These are phyloP conservation scores for Colletotrichum nymphaeae DNA, from an alignment of 2,329 filamentous ascomycete genomes.

Conservation along the genomic window DNA sequence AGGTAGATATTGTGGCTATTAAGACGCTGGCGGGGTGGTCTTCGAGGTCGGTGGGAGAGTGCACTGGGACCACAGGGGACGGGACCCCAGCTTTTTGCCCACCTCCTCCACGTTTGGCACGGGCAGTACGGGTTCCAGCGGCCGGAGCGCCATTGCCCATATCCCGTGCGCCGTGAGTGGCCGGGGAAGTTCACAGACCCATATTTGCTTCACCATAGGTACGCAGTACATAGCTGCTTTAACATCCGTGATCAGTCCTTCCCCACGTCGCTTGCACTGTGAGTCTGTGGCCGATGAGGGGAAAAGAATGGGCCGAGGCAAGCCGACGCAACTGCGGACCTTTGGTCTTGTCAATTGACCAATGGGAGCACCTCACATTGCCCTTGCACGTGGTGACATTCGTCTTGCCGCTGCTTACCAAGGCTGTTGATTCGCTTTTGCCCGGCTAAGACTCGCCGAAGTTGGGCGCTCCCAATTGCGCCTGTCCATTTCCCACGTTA, in stretches of 20 bases:
- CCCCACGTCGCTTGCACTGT: background rate
- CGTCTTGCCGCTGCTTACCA: constrained; percentile 31
- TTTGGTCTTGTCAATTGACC: constrained; percentile 31
- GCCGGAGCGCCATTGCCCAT: background rate
- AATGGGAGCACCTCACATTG: background rate
- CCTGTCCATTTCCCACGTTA: constrained; percentile 15
- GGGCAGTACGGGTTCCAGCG: background rate
- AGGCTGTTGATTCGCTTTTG: constrained; percentile 13
- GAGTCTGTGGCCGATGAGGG: constrained; percentile 20
- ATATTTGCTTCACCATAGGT: background rate
- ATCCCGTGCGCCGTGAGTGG: constrained; percentile 13
- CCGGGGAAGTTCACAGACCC: background rate
- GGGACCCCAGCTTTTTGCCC: constrained; percentile 28
- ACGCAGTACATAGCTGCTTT: too few species aligned
- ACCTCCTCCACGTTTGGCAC: constrained; percentile 31
- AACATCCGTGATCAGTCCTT: background rate
- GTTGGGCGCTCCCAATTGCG: background rate
- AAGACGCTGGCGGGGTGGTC: background rate
- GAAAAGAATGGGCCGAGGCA: constrained; percentile 36
- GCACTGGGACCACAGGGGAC: background rate
- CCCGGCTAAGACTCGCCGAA: constrained; percentile 13
- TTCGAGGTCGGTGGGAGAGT: background rate
- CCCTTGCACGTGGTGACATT: background rate
- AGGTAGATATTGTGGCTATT: too few species aligned
- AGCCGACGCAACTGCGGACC: constrained; percentile 29